These are phyloP conservation scores for Lachancea sp. DNA, from an alignment of 805 yeast genomes.

Conservation along the genomic window DNA sequence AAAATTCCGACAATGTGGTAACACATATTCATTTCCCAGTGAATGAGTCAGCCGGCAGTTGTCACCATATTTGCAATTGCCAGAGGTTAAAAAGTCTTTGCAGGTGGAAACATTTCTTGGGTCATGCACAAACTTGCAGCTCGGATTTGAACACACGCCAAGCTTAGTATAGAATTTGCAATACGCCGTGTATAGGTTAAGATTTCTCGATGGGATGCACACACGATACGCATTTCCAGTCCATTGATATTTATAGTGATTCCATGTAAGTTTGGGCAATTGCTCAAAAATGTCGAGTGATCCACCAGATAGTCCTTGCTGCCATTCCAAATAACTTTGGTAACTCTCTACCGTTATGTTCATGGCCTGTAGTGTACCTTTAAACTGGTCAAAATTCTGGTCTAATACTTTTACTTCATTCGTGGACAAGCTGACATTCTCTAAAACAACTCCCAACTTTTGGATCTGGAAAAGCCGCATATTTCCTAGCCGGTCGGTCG, in stretches of 20 bases:
- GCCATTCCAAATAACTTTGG: conserved; percentile 6
- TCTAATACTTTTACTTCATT: conserved; percentile 1
- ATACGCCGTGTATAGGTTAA: conserved; percentile 5
- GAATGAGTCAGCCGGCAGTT: conserved; percentile 10
- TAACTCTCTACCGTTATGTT: conserved; percentile 1
- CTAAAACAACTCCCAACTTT: conserved; percentile 4
- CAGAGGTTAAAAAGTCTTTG: conserved; percentile 1
- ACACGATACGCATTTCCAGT: conserved; percentile 1
- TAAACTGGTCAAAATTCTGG: not conserved
- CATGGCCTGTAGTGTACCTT: not conserved
- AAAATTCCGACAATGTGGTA: conserved; percentile 6
- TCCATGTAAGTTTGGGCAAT: conserved; percentile 6
- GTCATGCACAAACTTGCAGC: conserved; percentile 12
- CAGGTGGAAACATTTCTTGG: conserved; percentile 9
- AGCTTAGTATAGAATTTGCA: conserved; percentile 9
- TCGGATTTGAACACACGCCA: conserved; percentile 10
- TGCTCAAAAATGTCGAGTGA: conserved; percentile 3
- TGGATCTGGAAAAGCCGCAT: conserved; percentile 8
- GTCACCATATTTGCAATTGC: conserved; percentile 9
- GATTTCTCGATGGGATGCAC: not conserved
- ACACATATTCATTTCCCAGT: conserved; percentile 6
- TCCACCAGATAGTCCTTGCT: not conserved
- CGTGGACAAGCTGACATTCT: conserved; percentile 5
- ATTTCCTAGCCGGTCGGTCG: conserved; percentile 6
- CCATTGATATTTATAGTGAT: conserved; percentile 5